These are phyloP conservation scores for Tolypocladium inflatum DNA, from an alignment of 2,329 filamentous ascomycete genomes.

Conservation along the genomic window DNA sequence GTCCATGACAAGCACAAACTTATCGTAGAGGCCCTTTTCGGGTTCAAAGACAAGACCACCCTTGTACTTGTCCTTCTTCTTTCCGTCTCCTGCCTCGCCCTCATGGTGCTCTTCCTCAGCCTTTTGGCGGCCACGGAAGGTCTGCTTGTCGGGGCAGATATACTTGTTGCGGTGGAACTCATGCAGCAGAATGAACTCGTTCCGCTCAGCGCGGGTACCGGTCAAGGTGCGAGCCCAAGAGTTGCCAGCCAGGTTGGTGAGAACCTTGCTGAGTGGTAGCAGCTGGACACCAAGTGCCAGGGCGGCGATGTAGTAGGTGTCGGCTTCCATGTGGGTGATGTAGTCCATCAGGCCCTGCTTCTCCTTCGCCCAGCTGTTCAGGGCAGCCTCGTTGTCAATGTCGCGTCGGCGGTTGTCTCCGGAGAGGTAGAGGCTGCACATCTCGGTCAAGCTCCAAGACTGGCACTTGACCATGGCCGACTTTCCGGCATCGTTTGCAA, in stretches of 20 bases:
- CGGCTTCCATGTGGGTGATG: constrained; percentile 84
- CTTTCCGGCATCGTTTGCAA: constrained; percentile 94
- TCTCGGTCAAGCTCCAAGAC: constrained; percentile 95
- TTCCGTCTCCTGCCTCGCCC: constrained; percentile 62
- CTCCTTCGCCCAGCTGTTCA: constrained; percentile 72
- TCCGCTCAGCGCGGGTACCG: constrained; percentile 91
- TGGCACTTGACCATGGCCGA: constrained; percentile 96
- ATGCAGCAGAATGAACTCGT: constrained; percentile 97
- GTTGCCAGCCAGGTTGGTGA: constrained; percentile 95
- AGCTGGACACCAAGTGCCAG: constrained; percentile 84
- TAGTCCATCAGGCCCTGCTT: constrained; percentile 88
- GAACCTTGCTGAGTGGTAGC: constrained; percentile 83
- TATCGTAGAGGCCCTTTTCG: constrained; percentile 95
- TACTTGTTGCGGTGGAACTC: constrained; percentile 97
- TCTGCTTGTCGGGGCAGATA: constrained; percentile 93
- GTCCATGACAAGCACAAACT: constrained; percentile 98
- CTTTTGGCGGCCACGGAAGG: constrained; percentile 65
- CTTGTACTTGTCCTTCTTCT: constrained; percentile 99
- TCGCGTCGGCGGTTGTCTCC: constrained; percentile 67
- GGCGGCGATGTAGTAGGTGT: constrained; percentile 93
- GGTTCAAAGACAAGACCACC: constrained; percentile 97
- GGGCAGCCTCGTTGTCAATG: constrained; percentile 75
- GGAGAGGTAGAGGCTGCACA: constrained; percentile 84
- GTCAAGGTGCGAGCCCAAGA: constrained; percentile 96
- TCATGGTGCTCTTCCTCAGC: constrained; percentile 60